Conservation (phyloP, 1,284 basidiomycete genomes). For the Austroboletus rostrupii region DNA sequence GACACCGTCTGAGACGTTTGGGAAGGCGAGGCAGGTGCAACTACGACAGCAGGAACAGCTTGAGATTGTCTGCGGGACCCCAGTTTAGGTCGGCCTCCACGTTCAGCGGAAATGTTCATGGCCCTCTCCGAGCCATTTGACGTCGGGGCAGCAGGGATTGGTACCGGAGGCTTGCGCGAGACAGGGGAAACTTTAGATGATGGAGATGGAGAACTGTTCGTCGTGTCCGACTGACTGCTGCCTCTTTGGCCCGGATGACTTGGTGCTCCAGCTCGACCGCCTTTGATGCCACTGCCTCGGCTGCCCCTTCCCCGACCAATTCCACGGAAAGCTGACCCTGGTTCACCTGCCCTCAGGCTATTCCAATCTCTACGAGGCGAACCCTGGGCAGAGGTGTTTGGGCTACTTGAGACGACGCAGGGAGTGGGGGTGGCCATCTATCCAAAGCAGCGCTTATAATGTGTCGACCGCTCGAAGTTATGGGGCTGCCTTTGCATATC, state of each 20-base stretch:
- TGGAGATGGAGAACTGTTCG: slow-evolving; percentile 21
- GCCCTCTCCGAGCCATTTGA: slow-evolving; percentile 17
- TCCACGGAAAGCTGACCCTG: slow-evolving; percentile 47
- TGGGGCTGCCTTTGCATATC: slow-evolving; percentile 6
- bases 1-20: slow-evolving; percentile 29
- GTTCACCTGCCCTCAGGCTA: slow-evolving; percentile 37
- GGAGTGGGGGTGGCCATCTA: slow-evolving; percentile 32
- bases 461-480: slow-evolving; percentile 2
- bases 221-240: slow-evolving; percentile 17
- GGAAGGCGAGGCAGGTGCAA: slow-evolving; percentile 27
- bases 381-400: slow-evolving; percentile 22
- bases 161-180: slow-evolving; percentile 18
- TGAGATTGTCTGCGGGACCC: slow-evolving; percentile 36
- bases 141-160: background rate
- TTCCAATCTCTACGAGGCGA: slow-evolving; percentile 42
- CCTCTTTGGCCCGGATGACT: slow-evolving; percentile 28
- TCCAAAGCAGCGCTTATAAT: slow-evolving; percentile 1
- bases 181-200: slow-evolving; percentile 18
- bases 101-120: slow-evolving; percentile 21
- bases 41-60: slow-evolving; percentile 32
- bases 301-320: slow-evolving; percentile 32
- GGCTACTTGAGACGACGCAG: slow-evolving; percentile 26
- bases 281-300: slow-evolving; percentile 29
- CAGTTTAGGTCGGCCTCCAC: slow-evolving; percentile 31
- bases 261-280: slow-evolving; percentile 29